Conservation (phyloP, 1,139 yeast genomes). For the Nakaseomyces sp. region DNA sequence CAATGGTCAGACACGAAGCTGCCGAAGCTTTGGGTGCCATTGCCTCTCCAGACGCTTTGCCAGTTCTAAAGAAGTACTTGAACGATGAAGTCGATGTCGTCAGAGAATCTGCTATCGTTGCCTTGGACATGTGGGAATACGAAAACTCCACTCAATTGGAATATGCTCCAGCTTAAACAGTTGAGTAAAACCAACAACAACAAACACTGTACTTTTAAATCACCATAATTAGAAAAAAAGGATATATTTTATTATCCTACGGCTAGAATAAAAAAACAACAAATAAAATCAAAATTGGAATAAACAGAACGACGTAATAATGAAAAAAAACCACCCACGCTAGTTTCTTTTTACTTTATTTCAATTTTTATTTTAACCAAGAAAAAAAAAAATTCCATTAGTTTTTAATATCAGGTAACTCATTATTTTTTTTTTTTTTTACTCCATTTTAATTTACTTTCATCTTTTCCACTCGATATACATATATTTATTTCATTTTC, state of each 20-base stretch:
- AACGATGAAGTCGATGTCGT: constrained; percentile 83
- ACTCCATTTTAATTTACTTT: background rate
- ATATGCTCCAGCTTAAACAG: constrained; percentile 42
- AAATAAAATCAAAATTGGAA: too few relatives aligned
- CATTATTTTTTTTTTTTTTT: background rate
- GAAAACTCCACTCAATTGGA: constrained; percentile 82
- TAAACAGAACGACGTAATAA: too few relatives aligned
- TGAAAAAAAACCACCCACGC: too few relatives aligned
- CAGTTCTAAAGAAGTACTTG: constrained; percentile 70
- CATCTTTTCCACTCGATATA: background rate
- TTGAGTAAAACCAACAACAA: too few relatives aligned
- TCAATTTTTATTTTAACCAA: too few relatives aligned
- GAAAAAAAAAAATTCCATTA: too few relatives aligned
- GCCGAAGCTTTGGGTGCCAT: constrained; percentile 97
- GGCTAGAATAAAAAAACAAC: constrained; percentile 1
- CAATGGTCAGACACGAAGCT: constrained; percentile 99
- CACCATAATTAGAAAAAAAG: background rate
- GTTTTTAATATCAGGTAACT: too few relatives aligned
- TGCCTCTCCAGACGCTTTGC: constrained; percentile 93
- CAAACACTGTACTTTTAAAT: background rate
- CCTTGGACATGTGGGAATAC: constrained; percentile 95
- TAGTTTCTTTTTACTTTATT: too few relatives aligned
- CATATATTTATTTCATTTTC: constrained; percentile 1
- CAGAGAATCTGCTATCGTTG: constrained; percentile 92
- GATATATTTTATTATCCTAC: background rate